Percentiles rank a stretch among this genome's conserved stretches.
Evolutionary conservation across 495 filamentous ascomycete species (phyloP).

Genomic region (Annulohypoxylon bovei): DNA sequence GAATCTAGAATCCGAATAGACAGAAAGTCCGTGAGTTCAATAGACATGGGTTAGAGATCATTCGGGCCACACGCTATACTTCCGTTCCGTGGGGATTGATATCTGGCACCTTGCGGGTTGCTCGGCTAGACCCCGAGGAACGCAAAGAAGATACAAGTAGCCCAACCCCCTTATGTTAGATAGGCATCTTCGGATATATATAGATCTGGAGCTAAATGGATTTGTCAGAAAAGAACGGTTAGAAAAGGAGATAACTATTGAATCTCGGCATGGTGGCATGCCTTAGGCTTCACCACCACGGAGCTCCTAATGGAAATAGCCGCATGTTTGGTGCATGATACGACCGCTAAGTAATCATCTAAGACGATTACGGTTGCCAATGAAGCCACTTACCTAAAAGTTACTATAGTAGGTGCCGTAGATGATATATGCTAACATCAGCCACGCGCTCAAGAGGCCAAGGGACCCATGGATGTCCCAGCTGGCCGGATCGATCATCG

Average conservation of each 20-base stretch:
- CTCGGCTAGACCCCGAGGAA: conserved; percentile 12
- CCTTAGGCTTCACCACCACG: background rate
- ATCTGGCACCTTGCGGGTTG: conserved; percentile 15
- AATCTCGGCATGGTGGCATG: background rate
- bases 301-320: conserved; percentile 3
- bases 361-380: background rate
- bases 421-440: conserved; percentile 29
- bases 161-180: background rate
- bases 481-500: conserved; percentile 36
- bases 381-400: conserved; percentile 2
- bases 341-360: background rate
- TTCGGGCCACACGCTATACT: background rate
- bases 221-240: background rate
- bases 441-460: conserved; percentile 33
- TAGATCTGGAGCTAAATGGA: background rate
- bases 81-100: background rate
- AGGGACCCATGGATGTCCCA: conserved; percentile 40
- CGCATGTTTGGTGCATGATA: background rate
- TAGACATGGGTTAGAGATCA: background rate
- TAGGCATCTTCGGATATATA: background rate
- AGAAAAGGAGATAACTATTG: background rate
- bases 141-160: background rate
- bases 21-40: background rate
- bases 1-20: background rate
- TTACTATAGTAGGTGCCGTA: conserved; percentile 5